Base-by-base conservation (phyloP, 495 filamentous ascomycete species). In the Aspergillus leporis region DNA sequence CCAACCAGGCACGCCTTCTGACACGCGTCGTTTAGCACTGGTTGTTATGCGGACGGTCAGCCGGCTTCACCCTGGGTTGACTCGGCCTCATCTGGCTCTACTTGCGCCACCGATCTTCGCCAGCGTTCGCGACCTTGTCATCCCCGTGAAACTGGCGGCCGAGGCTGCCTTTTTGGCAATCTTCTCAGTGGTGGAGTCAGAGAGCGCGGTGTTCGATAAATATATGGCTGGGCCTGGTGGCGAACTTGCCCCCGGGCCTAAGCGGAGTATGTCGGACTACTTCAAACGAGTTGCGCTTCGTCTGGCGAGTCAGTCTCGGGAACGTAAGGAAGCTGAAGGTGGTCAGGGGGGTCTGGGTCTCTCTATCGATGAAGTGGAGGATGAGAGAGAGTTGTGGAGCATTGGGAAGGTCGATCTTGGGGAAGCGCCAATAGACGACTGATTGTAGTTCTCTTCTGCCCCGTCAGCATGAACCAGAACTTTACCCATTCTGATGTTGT, bases 231-330 rank as follows among this genome's bases (percentile, higher is more conserved):
- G 81, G 14, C 75, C 83, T 34, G 82, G 85, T 19, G 64, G 76
- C 51, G 85, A 83, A 0, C 72, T 96, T 34, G 77, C 83, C 4
- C 77, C 89, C 0, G 86, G 82, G 9, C 83, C 82, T 31, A 95
- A 95, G 81, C 78, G 94, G 56, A 93, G 90, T 69, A 97, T 98
- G 90, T 84, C 87, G 46, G 94, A 98, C 66, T 98, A 98, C 75
- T 98, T 98, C 77, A 97, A 96, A 80, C 82, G 95, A 16, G 87
- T 98, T 45, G 90, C 90, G 14, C 71, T 96, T 56, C 82, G 92
- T 64, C 74, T 98, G 19, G 93, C 87, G 2, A 83, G 74, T 53
- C 94, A 97, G 70, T 90, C 91, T 0, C 81, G 91, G 60, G 94
- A 98, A 71, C 81, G 93, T 65, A 89, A 81, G 66, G 90, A 95